A percentile compares a stretch with the other conserved stretches of the same genome.
phyloP scores from a whole-genome alignment of 2,329 filamentous ascomycete species.

The Grosmannia huntii region DNA sequence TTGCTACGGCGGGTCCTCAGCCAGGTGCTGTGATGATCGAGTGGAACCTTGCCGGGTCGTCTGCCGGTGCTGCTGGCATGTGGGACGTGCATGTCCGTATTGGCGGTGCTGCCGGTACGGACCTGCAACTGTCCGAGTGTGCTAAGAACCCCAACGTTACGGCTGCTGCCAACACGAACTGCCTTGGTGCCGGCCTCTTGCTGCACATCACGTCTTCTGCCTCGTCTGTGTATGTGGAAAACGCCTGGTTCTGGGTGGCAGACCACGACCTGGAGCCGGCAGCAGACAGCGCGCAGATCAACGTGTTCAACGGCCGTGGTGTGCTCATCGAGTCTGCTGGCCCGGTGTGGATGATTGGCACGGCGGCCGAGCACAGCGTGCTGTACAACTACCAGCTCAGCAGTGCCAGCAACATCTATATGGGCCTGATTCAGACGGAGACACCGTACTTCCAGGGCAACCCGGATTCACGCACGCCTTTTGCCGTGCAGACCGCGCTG shows the following conservation, averaged over 20 bases:
- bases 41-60: constrained; percentile 67
- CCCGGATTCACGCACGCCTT: constrained; percentile 57
- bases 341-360: constrained; percentile 71
- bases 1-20: constrained; percentile 70
- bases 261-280: constrained; percentile 76
- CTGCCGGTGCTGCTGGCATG: constrained; percentile 60
- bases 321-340: constrained; percentile 64
- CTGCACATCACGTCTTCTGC: constrained; percentile 49
- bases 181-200: constrained; percentile 61
- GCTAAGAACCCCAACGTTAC: constrained; percentile 56
- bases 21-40: constrained; percentile 84
- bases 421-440: constrained; percentile 78
- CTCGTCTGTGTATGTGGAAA: constrained; percentile 66
- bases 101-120: constrained; percentile 72
- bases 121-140: constrained; percentile 70
- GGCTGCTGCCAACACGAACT: constrained; percentile 39
- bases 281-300: constrained; percentile 59
- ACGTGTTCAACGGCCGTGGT: constrained; percentile 80
- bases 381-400: constrained; percentile 77
- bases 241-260: constrained; percentile 80
- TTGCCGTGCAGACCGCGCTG: constrained; percentile 42
- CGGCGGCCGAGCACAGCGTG: constrained; percentile 52
- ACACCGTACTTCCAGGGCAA: constrained; percentile 83
- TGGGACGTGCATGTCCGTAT: constrained; percentile 97
- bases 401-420: constrained; percentile 66